Evolutionary conservation across 164 flowering plant species (phyloP), one percentile per base, ranked within the genome.

Genomic region (Liriodendron chinense): DNA sequence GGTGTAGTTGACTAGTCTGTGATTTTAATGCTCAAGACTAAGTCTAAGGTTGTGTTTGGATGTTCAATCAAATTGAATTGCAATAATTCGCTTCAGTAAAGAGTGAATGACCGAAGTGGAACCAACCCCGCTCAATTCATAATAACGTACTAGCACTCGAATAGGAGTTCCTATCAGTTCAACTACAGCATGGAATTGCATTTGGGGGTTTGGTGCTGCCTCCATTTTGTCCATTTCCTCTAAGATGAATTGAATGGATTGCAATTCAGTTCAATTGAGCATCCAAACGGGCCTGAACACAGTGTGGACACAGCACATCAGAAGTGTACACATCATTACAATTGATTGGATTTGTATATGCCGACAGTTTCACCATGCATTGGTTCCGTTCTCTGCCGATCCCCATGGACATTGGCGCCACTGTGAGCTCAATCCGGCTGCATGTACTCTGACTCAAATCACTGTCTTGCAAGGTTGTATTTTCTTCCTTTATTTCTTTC

Each of bases 331-430:
- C 22, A 24, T 24, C 64, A 65, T 14, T 65, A 9, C 9, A 9
- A 23, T 22, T 65, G 68, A 65, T 65, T 65, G n/a, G 13, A 1
- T 4, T 65, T 13, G 1, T 65, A 22, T 23, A 24, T 24, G 34
- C 18, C 7, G 22, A 22, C 93, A 96, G 97, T 88, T 94, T 72
- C 91, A 89, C 84, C 92, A 93, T 80, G 68, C 56, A 74, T 67
- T 90, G 76, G 98, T 89, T 66, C 98, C 98, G n/a, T 87, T 94
- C 77, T 86, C 93, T 65, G 85, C 97, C 68, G 99, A 94, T 85
- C 69, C 75, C 26, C 85, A 64, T 9, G 90, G 94, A 64, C 86
- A 78, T 14, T 96, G 99, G 99, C 77, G 68, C 9, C 86, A 65
- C 24, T 96, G 99, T 87, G 89, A 87, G 82, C 71, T 75, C 24